Conservation (phyloP, 2,329 filamentous ascomycete species). For the Tricladium varicosporioides region DNA sequence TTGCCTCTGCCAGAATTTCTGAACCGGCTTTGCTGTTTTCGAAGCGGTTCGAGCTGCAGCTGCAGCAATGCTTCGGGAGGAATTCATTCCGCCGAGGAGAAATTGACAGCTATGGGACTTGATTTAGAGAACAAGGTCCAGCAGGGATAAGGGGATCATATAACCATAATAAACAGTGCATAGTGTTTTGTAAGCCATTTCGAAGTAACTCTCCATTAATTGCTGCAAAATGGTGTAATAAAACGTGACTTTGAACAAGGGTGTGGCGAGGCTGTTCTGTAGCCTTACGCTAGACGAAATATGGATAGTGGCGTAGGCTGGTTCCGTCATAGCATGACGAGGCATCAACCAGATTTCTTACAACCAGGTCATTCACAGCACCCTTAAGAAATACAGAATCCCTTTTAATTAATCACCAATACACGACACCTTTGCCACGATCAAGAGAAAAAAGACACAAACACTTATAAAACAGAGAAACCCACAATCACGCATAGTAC, state of each 20-base stretch:
- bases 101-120: neutral
- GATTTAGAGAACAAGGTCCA: neutral
- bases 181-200: neutral
- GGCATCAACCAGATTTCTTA: neutral
- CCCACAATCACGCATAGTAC: neutral
- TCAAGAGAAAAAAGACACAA: too few relatives aligned
- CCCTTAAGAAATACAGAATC: too few relatives aligned
- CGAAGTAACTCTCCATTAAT: neutral
- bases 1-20: constrained; percentile 18
- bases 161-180: neutral
- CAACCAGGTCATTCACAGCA: too few relatives aligned
- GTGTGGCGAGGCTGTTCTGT: neutral
- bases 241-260: constrained; percentile 1
- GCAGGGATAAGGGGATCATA: neutral
- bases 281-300: neutral
- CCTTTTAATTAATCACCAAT: too few relatives aligned
- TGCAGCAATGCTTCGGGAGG: constrained; percentile 22
- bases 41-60: constrained; percentile 21
- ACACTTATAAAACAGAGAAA: too few relatives aligned
- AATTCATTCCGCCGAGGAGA: constrained; percentile 24
- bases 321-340: neutral
- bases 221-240: neutral
- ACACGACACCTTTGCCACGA: too few relatives aligned
- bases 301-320: neutral
- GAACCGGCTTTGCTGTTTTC: constrained; percentile 11